Conservation (phyloP, 2,329 filamentous ascomycete genomes). For the Talaromyces sp. region DNA sequence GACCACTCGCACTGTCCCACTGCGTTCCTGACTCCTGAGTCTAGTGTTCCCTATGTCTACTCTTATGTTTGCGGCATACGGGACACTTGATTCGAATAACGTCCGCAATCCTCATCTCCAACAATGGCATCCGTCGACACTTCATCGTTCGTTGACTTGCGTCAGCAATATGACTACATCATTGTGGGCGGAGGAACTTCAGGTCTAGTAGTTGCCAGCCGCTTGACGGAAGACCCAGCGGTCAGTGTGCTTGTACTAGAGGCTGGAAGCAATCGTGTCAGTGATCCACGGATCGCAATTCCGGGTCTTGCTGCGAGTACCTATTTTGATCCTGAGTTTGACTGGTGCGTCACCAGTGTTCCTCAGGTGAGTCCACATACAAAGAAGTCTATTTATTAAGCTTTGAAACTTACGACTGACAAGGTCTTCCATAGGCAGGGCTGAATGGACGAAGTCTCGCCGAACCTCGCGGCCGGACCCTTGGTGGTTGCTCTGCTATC, state of each 20-base stretch:
- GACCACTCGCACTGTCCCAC: not conserved
- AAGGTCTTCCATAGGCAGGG: not conserved
- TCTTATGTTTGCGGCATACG: not conserved
- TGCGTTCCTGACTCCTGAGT: not conserved
- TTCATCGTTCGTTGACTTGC: slow-evolving; percentile 9
- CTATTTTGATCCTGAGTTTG: slow-evolving; percentile 8
- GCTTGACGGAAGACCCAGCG: slow-evolving; percentile 17
- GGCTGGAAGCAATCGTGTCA: slow-evolving; percentile 17
- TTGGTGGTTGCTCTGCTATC: slow-evolving; percentile 31
- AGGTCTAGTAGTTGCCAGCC: slow-evolving; percentile 15
- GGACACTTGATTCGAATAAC: not conserved
- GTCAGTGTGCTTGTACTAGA: slow-evolving; percentile 18
- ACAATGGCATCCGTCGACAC: not conserved
- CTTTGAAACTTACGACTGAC: not conserved
- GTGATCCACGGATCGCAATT: slow-evolving; percentile 17
- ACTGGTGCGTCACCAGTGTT: slow-evolving; percentile 11
- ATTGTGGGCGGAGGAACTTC: slow-evolving; percentile 18
- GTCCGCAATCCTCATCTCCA: not conserved
- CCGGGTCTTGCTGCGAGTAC: slow-evolving; percentile 8
- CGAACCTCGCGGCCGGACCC: slow-evolving; percentile 16
- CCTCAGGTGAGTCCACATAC: not conserved
- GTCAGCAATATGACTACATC: not conserved
- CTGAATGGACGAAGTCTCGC: slow-evolving; percentile 14
- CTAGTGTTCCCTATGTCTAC: not conserved
- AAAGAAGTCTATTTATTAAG: not conserved